Conservation (phyloP, 495 filamentous ascomycete species). For the Lichenothelia convexa region DNA sequence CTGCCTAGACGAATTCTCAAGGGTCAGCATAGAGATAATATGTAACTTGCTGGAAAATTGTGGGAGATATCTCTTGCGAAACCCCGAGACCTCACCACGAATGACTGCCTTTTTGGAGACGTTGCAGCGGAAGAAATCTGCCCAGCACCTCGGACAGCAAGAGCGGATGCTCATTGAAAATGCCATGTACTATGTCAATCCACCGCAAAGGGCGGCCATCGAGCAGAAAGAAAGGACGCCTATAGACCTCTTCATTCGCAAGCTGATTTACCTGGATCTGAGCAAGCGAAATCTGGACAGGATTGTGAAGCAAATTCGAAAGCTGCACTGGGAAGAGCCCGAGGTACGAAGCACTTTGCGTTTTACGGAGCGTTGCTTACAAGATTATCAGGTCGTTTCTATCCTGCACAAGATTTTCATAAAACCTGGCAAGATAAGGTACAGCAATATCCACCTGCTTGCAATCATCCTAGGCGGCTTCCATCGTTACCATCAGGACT, state of each 20-base stretch:
- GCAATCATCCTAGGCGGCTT: slow-evolving; percentile 79
- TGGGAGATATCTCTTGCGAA: slow-evolving; percentile 82
- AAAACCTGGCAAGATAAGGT: slow-evolving; percentile 93
- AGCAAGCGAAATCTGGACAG: slow-evolving; percentile 88
- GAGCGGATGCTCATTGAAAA: slow-evolving; percentile 98
- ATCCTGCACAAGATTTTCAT: slow-evolving; percentile 84
- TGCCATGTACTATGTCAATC: slow-evolving; percentile 94
- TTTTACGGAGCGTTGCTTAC: not conserved
- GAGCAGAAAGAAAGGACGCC: slow-evolving; percentile 91
- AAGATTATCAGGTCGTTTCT: slow-evolving; percentile 47
- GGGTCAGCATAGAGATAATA: slow-evolving; percentile 98
- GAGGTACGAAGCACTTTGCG: slow-evolving; percentile 33
- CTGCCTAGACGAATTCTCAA: slow-evolving; percentile 89
- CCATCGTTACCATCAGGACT: slow-evolving; percentile 80
- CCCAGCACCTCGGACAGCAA: slow-evolving; percentile 85
- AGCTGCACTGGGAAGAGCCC: slow-evolving; percentile 89
- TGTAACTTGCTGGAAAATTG: slow-evolving; percentile 96
- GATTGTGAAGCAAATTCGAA: slow-evolving; percentile 78
- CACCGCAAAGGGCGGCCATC: slow-evolving; percentile 81
- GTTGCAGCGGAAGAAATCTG: slow-evolving; percentile 83
- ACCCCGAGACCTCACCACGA: slow-evolving; percentile 78
- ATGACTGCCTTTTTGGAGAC: slow-evolving; percentile 93
- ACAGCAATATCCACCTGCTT: slow-evolving; percentile 87
- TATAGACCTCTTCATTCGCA: slow-evolving; percentile 78
- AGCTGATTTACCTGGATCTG: slow-evolving; percentile 80